Base-by-base conservation (phyloP, 2,329 filamentous ascomycete species). In the Emydomyces testavorans region DNA sequence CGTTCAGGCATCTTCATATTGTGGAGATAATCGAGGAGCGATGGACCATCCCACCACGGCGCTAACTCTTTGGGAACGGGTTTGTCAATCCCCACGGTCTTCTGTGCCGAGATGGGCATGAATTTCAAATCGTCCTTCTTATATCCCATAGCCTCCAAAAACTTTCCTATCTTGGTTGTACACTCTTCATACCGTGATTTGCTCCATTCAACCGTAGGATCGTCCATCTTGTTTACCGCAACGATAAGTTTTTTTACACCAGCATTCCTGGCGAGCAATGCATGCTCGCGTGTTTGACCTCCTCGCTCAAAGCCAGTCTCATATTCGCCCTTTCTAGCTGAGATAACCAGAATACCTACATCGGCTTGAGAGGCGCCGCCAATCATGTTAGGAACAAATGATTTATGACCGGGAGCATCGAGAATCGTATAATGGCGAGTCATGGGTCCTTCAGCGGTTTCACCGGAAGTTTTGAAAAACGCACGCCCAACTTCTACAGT, bases 161-260 rank as follows among this genome's bases (percentile, higher is more conserved):
- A 96, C 56, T 82, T 77, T 13, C 80, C 69, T 42, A 98, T 79
- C 72, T 96, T 98, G 56, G 81, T 81, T 2, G 81, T 89, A 68
- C 92, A 98, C 70, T 98, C 92, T 61, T 86, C 82, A 72, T 87
- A 98, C 49, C 92, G 82, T 34, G 85, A 85, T 59, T 95, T 80
- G 47, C 85, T 92, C 93, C 93, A 98, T 62, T 94, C 79, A 44
- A 98, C 93, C 2, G 92, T 98, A 8, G 83, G 74, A 64, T 98
- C 92, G 63, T 98, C 92, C 93, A 98, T 98, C 76, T 98, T 98
- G 79, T 98, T 98, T 64, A 95, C 89, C 46, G 78, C 92, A 24
- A 98, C 82, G 38, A 96, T 75, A 48, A 98, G 77, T 71, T 95
- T 95, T 76, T 94, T 94, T 51, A 98, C 92, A 69, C 92, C 92